A percentile compares a stretch with the other conserved stretches of the same genome.
Conservation (phyloP, 345 rosid genomes). For the Aurinia saxatilis region DNA sequence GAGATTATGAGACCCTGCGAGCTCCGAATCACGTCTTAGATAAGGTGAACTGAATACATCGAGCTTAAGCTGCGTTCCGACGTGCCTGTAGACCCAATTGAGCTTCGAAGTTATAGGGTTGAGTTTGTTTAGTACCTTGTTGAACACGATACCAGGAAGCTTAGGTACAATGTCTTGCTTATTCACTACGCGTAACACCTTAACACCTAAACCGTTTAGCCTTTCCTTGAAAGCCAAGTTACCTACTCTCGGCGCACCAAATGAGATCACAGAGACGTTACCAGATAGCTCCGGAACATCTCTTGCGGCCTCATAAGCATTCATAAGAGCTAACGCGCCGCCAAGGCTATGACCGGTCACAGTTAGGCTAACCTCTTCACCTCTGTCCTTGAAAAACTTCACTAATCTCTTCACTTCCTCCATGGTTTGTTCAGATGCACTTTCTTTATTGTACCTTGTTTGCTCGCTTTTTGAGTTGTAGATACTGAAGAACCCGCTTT, state of each 20-base stretch:
- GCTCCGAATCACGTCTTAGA: slow-evolving; percentile 34
- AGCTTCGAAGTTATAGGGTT: slow-evolving; percentile 30
- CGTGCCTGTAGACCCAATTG: slow-evolving; percentile 56
- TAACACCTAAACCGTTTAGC: slow-evolving; percentile 39
- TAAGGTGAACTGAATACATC: slow-evolving; percentile 41
- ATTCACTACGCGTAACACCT: slow-evolving; percentile 41
- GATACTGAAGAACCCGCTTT: slow-evolving; percentile 45
- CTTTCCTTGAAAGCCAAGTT: slow-evolving; percentile 51
- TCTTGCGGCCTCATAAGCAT: slow-evolving; percentile 45
- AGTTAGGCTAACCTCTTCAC: slow-evolving; percentile 51
- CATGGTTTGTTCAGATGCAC: slow-evolving; percentile 60
- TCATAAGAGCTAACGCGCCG: slow-evolving; percentile 56
- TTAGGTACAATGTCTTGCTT: slow-evolving; percentile 61
- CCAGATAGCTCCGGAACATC: slow-evolving; percentile 32
- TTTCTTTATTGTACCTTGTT: slow-evolving; percentile 44
- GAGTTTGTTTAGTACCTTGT: slow-evolving; percentile 39
- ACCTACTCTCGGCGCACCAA: slow-evolving; percentile 67
- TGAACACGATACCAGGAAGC: slow-evolving; percentile 47
- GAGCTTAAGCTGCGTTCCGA: slow-evolving; percentile 48
- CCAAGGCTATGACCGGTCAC: slow-evolving; percentile 57
- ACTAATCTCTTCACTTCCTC: slow-evolving; percentile 39
- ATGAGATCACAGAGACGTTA: slow-evolving; percentile 45
- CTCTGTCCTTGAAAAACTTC: slow-evolving; percentile 28
- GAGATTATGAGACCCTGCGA: slow-evolving; percentile 41
- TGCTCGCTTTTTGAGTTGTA: slow-evolving; percentile 45